Base-by-base conservation (phyloP, 805 yeast genomes). In the Lipomyces sp. region DNA sequence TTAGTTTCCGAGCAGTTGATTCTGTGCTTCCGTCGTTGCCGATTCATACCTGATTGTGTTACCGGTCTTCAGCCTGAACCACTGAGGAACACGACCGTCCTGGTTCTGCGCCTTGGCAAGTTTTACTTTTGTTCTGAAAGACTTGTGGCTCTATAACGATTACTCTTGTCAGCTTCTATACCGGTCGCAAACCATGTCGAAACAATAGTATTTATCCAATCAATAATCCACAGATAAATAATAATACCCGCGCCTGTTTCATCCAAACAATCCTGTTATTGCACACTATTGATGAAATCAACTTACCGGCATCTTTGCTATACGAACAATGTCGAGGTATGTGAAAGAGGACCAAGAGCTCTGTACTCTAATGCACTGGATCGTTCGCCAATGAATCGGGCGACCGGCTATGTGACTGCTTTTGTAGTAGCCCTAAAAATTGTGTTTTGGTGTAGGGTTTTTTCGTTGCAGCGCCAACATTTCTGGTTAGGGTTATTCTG, bases 41-140 rank as follows among this genome's bases (percentile, higher is more conserved):
- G 4, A 30, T 8, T 5, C 76, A 73, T 76, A 79, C 74, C 78
- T 92, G 87, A 95, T 90, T 80, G 88, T 93, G 96, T 92, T 94
- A 84, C 85, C 88, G 82, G 98, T 92, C 90, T 92, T 94, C 84
- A 93, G 87, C 87, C 98, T 92, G 90, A 94, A 86, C 97, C 98
- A 94, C 86, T 93, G 97, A 80, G 99, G 99, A 83, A 94, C 90
- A 82, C 97, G 97, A 88, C 98, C 92, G 94, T 92, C 94, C 86
- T 92, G 97, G 87, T 92, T 94, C 83, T 88, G 88, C 82, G 97
- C 98, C 89, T 95, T 94, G 83, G 97, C 98, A 84, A 94, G 89
- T 89, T 92, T 95, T 87, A 92, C 95, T 92, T 94, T 94, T 85
- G 90, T 90, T 84, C 85, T 91, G 89, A 95, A 92, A 79, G 97